Base-by-base conservation (phyloP, 179 eudicot genomes). In the Sideroxylon spinosum region DNA sequence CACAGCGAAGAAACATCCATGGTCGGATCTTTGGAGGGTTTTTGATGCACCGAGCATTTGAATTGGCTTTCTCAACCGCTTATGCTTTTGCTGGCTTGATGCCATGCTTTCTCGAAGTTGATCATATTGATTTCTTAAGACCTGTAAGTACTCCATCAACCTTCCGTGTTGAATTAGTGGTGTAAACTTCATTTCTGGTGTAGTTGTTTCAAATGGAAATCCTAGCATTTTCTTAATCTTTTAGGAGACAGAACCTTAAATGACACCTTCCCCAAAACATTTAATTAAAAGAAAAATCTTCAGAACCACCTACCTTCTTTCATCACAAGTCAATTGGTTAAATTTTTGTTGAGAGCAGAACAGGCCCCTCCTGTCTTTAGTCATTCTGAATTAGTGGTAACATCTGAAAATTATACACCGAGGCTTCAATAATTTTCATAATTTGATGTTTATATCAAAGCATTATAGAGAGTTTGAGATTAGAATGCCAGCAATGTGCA, bases 1-100 rank as follows among this genome's bases (percentile, higher is more conserved):
- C 99, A 73, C 98, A 96, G 76, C 98, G 94, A 80, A 91, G 99
- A 87, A 96, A 96, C 79, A 90, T 92, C 61, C 99, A 96, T 81
- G 98, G 99, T 55, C 86, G 98, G 69, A 96, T 96, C 53, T 96
- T 96, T 86, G 99, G 99, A 75, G 99, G 99, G 23, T 94, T 96
- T 85, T 84, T 96, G 75, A 96, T 96, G 99, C 98, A 89, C 83
- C 83, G 98, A 81, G 99, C 99, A 61, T 96, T 92, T 77, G 99
- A 96, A 77, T 82, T 96, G 76, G 99, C 97, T 56, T 96, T 92
- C 81, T 88, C 99, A 69, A 94, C 98, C 0, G 91, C 94, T 73
- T 96, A 96, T 86, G 87, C 89, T 68, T 94, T 96, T 82, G 97
- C 98, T 74, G 99, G 99, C 14, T 76, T 80, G 75, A 89, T 87